phyloP scores from a whole-genome alignment of 1,284 basidiomycete genomes.

The Xerocomus subilludens region DNA sequence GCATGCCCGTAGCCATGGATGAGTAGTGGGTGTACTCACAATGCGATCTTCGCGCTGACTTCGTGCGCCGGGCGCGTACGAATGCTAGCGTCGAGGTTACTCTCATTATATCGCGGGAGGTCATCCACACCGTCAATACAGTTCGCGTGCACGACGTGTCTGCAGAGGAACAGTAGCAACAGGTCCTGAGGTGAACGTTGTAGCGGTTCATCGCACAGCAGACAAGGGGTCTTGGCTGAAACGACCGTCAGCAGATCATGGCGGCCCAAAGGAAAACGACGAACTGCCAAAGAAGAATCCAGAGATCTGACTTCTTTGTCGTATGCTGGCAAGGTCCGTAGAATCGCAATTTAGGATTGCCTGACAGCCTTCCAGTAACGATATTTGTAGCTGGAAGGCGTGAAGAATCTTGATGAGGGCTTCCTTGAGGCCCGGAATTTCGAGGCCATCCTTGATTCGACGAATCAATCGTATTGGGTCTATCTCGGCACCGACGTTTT shows the following conservation, averaged over 20 bases:
- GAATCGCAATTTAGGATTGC: constrained; percentile 87
- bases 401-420: constrained; percentile 97
- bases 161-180: constrained; percentile 83
- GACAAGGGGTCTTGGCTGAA: constrained; percentile 71
- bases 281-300: constrained; percentile 80
- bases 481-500: constrained; percentile 97
- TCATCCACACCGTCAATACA: constrained; percentile 71
- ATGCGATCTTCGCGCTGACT: constrained; percentile 75
- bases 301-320: constrained; percentile 80
- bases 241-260: constrained; percentile 1
- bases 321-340: constrained; percentile 71
- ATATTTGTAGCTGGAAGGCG: constrained; percentile 93
- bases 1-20: not conserved
- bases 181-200: constrained; percentile 70
- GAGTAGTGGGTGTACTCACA: constrained; percentile 62
- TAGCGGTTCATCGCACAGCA: constrained; percentile 70
- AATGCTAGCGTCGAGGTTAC: constrained; percentile 52
- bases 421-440: constrained; percentile 94
- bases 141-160: constrained; percentile 84
- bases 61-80: constrained; percentile 59
- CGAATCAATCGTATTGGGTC: constrained; percentile 94
- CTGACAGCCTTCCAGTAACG: constrained; percentile 90
- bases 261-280: not conserved
- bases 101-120: constrained; percentile 64
- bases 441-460: constrained; percentile 93